Percentiles rank a stretch among this genome's conserved stretches.
Conservation (phyloP, 1,284 basidiomycete species). For the Bondarzewia mesenterica region DNA sequence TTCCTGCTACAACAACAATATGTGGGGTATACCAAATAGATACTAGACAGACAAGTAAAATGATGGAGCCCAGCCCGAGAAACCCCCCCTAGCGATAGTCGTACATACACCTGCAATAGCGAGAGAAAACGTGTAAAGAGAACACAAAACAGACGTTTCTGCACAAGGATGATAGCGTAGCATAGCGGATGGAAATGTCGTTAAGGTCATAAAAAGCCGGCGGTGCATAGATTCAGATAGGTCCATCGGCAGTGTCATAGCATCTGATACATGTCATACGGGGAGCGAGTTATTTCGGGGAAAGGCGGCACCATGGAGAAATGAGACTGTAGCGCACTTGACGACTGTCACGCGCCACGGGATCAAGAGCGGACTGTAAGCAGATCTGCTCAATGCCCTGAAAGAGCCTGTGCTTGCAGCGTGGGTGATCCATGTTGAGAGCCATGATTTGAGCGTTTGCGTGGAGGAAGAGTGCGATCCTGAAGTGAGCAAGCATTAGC, state of each 20-base stretch:
- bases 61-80: background rate
- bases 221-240: too few relatives aligned
- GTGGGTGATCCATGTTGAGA: conserved; percentile 10
- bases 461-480: background rate
- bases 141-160: background rate
- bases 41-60: background rate
- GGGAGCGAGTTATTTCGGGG: background rate
- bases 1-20: background rate
- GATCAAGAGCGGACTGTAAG: too few relatives aligned
- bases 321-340: background rate
- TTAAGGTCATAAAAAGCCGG: background rate
- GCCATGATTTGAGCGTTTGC: conserved; percentile 14
- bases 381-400: background rate
- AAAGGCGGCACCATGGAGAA: background rate
- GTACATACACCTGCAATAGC: background rate
- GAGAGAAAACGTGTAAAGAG: too few relatives aligned
- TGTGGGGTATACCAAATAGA: background rate
- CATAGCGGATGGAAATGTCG: background rate
- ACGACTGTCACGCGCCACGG: background rate
- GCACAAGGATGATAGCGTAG: background rate
- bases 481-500: background rate
- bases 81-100: background rate
- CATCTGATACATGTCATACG: background rate
- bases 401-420: background rate
- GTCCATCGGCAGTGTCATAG: background rate